phyloP scores from a whole-genome alignment of 2,329 filamentous ascomycete species.

The Coniochaeta sp. region DNA sequence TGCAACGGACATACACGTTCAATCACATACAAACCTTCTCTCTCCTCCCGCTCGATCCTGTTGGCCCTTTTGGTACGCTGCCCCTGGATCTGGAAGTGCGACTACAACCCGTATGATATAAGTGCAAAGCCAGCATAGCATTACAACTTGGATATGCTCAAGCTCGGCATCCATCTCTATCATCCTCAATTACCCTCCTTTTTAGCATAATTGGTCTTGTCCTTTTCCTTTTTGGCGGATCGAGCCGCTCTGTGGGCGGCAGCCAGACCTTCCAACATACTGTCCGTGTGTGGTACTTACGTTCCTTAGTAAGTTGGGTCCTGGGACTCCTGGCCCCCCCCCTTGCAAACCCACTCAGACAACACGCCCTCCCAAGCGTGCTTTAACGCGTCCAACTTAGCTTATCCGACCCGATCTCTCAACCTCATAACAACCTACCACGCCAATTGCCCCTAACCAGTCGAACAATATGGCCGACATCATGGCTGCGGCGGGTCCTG shows the following conservation, averaged over 20 bases:
- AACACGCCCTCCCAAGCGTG: not conserved
- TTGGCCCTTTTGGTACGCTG: no score
- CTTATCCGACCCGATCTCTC: not conserved
- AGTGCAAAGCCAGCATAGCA: not conserved
- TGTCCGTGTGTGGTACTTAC: no score
- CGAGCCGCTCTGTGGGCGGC: not conserved
- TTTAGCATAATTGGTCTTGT: not conserved
- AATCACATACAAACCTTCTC: not conserved
- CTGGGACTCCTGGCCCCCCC: not conserved
- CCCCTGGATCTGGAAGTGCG: not conserved
- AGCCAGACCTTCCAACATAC: not conserved
- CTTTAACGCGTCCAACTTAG: not conserved
- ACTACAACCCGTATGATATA: not conserved
- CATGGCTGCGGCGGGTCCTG: slow-evolving; percentile 11
- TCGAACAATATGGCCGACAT: slow-evolving; percentile 7
- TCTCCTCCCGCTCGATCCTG: not conserved
- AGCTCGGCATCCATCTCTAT: not conserved
- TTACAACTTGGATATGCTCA: not conserved
- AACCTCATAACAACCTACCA: not conserved
- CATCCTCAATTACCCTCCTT: not conserved
- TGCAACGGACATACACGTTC: not conserved
- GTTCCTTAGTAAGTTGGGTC: not conserved
- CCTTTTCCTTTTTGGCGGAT: not conserved
- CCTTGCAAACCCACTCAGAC: not conserved
- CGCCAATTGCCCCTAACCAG: not conserved